Percentiles rank a stretch among this genome's conserved stretches.
Evolutionary conservation across 495 filamentous ascomycete genomes (phyloP).

Genomic region (Ramalina peruviana): DNA sequence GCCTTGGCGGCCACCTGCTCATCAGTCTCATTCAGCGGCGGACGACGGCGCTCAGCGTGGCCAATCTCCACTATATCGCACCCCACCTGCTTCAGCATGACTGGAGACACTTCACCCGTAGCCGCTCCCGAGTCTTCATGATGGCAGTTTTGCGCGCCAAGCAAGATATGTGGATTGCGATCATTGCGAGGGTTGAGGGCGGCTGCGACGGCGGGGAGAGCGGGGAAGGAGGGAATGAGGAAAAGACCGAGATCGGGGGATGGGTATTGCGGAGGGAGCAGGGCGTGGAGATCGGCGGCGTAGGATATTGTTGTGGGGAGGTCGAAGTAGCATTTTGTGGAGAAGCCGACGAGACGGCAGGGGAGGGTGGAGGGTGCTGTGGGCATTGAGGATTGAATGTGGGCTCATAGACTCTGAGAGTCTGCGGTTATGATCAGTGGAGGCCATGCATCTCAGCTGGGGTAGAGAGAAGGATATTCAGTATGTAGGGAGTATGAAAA

Average conservation of each 20-base stretch:
- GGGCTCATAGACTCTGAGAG: neutral
- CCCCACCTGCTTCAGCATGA: constrained; percentile 47
- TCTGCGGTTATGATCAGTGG: neutral
- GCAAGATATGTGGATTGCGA: constrained; percentile 30
- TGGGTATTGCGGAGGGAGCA: constrained; percentile 6
- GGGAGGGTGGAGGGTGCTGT: constrained; percentile 28
- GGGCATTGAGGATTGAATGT: constrained; percentile 8
- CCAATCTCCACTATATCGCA: constrained; percentile 60
- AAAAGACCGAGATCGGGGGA: constrained; percentile 57
- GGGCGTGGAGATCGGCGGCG: constrained; percentile 36
- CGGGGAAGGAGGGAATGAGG: constrained; percentile 65
- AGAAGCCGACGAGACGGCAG: constrained; percentile 62
- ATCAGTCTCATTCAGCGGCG: constrained; percentile 60
- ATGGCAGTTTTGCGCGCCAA: constrained; percentile 68
- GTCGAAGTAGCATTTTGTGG: constrained; percentile 76
- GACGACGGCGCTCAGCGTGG: constrained; percentile 58
- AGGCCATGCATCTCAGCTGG: no score
- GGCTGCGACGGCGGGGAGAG: constrained; percentile 40
- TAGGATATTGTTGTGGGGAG: constrained; percentile 48
- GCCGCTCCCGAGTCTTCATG: constrained; percentile 51
- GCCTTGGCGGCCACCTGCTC: constrained; percentile 49
- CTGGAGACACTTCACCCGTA: constrained; percentile 65
- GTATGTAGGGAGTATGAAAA: no score
- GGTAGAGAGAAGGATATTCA: no score
- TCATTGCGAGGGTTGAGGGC: constrained; percentile 19